Conservation (phyloP, 2,329 filamentous ascomycete genomes). For the Sclerotinia glacialis region DNA sequence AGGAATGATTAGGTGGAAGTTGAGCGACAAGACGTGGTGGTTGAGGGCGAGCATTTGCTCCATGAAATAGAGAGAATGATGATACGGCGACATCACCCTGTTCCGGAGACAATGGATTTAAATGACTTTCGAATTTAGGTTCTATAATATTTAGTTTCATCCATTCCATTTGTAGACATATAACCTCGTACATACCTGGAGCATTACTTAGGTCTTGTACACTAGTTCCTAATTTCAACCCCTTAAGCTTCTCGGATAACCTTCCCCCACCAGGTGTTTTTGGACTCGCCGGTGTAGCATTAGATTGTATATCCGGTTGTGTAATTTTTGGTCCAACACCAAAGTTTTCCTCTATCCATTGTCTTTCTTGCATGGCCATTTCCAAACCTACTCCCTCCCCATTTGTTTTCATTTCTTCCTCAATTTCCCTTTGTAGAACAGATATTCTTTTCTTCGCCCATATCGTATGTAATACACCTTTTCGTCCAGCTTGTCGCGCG, state of each 20-base stretch:
- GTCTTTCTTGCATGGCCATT: conserved; percentile 79
- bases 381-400: conserved; percentile 78
- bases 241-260: conserved; percentile 75
- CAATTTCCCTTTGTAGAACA: conserved; percentile 74
- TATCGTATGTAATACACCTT: conserved; percentile 78
- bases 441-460: conserved; percentile 83
- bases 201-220: conserved; percentile 58
- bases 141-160: conserved; percentile 32
- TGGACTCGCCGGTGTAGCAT: conserved; percentile 53
- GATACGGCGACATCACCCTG: conserved; percentile 62
- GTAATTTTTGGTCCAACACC: conserved; percentile 33
- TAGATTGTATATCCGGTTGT: conserved; percentile 38
- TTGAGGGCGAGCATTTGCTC: conserved; percentile 43
- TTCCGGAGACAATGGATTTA: conserved; percentile 55
- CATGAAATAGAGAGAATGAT: conserved; percentile 59
- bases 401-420: conserved; percentile 67
- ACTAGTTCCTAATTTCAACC: conserved; percentile 73
- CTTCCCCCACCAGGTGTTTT: conserved; percentile 63
- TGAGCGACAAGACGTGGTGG: conserved; percentile 39
- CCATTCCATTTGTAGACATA: not conserved
- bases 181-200: conserved; percentile 47
- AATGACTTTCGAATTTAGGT: conserved; percentile 28
- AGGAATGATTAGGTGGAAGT: conserved; percentile 32
- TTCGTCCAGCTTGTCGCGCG: conserved; percentile 64
- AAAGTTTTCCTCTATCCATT: conserved; percentile 84